Evolutionary conservation across 495 filamentous ascomycete species (phyloP).

Genomic region (Melanomma pulvis-pyrius): DNA sequence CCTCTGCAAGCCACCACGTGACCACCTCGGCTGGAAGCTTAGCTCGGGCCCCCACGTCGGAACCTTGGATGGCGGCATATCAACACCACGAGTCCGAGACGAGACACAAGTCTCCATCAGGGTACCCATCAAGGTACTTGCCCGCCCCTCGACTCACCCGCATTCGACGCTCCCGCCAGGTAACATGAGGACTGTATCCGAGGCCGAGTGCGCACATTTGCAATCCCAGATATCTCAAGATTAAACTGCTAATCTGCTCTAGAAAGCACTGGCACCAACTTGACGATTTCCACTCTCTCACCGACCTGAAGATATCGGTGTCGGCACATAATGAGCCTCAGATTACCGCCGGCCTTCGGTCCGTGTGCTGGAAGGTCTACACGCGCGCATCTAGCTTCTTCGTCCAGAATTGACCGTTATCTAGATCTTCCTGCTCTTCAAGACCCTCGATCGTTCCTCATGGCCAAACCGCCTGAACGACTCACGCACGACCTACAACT

Average conservation of each 20-base stretch:
- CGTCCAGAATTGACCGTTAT: conserved; percentile 13
- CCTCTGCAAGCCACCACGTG: conserved; percentile 8
- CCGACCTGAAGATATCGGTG: conserved; percentile 67
- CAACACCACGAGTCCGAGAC: background rate
- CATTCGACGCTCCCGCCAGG: background rate
- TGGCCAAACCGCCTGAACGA: conserved; percentile 71
- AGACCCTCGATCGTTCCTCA: conserved; percentile 62
- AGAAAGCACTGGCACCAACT: conserved; percentile 44
- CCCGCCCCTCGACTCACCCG: conserved; percentile 1
- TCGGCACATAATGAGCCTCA: conserved; percentile 52
- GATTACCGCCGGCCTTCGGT: conserved; percentile 70
- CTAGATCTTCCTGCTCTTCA: conserved; percentile 81
- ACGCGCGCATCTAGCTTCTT: background rate
- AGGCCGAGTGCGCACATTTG: conserved; percentile 28
- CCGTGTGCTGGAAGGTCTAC: conserved; percentile 89
- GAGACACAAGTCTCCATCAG: background rate
- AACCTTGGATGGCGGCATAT: conserved; percentile 7
- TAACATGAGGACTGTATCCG: conserved; percentile 30
- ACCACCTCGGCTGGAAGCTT: background rate
- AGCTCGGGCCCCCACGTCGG: conserved; percentile 1
- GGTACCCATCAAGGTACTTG: conserved; percentile 23
- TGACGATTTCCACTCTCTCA: conserved; percentile 45
- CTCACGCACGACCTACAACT: conserved; percentile 72
- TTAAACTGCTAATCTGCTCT: background rate
- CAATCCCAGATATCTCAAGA: background rate